These are phyloP conservation scores for Meripilus lineatus DNA, from an alignment of 1,284 basidiomycete species.

Conservation along the genomic window DNA sequence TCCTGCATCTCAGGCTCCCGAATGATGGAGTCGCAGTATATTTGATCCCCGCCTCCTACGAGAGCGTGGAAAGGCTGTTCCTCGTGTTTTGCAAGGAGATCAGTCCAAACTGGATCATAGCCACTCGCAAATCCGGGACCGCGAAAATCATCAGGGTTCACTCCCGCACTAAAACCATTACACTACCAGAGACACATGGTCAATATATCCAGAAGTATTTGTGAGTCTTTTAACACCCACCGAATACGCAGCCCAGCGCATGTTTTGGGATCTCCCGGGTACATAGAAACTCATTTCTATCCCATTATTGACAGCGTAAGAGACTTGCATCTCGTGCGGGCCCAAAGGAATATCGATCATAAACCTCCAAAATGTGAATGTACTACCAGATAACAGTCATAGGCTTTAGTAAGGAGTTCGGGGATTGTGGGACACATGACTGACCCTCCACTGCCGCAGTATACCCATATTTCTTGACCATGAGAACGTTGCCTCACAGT, in stretches of 20 bases:
- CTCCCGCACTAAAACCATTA: constrained; percentile 78
- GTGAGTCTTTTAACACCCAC: constrained; percentile 35
- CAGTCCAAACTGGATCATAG: constrained; percentile 91
- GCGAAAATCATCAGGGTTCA: constrained; percentile 76
- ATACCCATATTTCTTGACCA: constrained; percentile 80
- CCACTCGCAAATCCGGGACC: constrained; percentile 71
- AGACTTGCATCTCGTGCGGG: constrained; percentile 70
- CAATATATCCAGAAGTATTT: background rate
- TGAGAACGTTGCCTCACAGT: constrained; percentile 39
- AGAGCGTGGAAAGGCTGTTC: constrained; percentile 81
- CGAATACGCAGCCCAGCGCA: constrained; percentile 88
- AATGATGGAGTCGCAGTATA: constrained; percentile 72
- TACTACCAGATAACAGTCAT: constrained; percentile 36
- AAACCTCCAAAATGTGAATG: constrained; percentile 95
- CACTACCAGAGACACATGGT: constrained; percentile 41
- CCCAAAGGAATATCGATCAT: constrained; percentile 80
- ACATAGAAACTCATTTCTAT: constrained; percentile 80
- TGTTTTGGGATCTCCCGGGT: constrained; percentile 78
- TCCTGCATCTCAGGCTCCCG: constrained; percentile 76
- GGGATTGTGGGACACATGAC: constrained; percentile 17
- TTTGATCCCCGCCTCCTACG: constrained; percentile 82
- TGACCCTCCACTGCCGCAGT: constrained; percentile 62
- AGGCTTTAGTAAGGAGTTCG: background rate
- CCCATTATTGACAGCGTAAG: constrained; percentile 78
- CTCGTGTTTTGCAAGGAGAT: constrained; percentile 79